Evolutionary conservation across 768 basidiomycete species (phyloP).

Genomic region (Fibroporia radiculosa): DNA sequence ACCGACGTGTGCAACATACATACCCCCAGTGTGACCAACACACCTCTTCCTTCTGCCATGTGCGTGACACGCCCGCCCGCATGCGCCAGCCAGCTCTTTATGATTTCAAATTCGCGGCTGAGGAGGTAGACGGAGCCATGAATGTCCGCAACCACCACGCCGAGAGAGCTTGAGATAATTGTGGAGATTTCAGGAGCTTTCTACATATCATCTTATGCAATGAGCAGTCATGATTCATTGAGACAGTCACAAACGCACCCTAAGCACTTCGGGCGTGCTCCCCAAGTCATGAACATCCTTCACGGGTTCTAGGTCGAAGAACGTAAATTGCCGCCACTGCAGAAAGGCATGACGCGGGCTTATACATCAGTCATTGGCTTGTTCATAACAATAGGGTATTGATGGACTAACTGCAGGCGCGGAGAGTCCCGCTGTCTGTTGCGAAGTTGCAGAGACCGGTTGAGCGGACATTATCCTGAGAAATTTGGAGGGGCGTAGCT

Average conservation of each 20-base stretch:
- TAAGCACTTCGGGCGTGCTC: slow-evolving; percentile 71
- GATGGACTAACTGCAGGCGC: slow-evolving; percentile 12
- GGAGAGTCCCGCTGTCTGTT: not conserved
- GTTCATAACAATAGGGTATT: not conserved
- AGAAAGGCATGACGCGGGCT: not conserved
- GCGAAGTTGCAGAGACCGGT: too few species aligned
- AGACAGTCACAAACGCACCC: slow-evolving; percentile 31
- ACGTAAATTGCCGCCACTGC: slow-evolving; percentile 67
- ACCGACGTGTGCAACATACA: slow-evolving; percentile 15
- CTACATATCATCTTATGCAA: slow-evolving; percentile 22
- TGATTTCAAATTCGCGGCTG: slow-evolving; percentile 63
- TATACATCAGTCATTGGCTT: not conserved
- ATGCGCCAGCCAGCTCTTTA: slow-evolving; percentile 75
- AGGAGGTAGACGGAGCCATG: slow-evolving; percentile 78
- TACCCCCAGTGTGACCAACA: slow-evolving; percentile 87
- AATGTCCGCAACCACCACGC: slow-evolving; percentile 75
- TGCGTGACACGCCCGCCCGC: slow-evolving; percentile 76
- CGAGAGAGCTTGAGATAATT: slow-evolving; percentile 51
- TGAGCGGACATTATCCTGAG: not conserved
- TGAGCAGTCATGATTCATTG: slow-evolving; percentile 6
- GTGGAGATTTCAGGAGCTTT: slow-evolving; percentile 69
- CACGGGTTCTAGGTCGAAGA: slow-evolving; percentile 75
- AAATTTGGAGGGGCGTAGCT: too few species aligned
- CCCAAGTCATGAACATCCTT: slow-evolving; percentile 75
- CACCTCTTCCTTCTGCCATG: slow-evolving; percentile 72